Conservation (phyloP, 2,329 filamentous ascomycete species). For the Gaeumannomyces tritici region DNA sequence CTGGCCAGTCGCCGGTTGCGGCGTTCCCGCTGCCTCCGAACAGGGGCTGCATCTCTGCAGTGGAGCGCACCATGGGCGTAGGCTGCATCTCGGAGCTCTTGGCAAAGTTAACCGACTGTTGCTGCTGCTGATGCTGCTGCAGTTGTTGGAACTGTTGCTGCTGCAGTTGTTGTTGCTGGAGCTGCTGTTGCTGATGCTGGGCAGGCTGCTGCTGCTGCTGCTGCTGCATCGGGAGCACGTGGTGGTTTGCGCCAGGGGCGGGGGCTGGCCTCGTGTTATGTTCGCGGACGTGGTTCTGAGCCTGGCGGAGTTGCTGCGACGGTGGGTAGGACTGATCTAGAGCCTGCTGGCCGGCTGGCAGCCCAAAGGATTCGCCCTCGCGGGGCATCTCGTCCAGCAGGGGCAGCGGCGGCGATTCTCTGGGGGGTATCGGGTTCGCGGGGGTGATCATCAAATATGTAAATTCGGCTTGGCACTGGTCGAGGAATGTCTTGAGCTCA, state of each 20-base stretch:
- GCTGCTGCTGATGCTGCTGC: slow-evolving; percentile 14
- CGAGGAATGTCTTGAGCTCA: slow-evolving; percentile 51
- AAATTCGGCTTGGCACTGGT: slow-evolving; percentile 56
- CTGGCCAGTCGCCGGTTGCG: slow-evolving; percentile 19
- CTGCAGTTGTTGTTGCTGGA: slow-evolving; percentile 33
- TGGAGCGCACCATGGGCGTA: slow-evolving; percentile 41
- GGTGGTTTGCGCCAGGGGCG: slow-evolving; percentile 41
- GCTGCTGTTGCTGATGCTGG: background rate
- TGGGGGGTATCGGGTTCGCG: slow-evolving; percentile 55
- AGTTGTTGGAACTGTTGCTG: slow-evolving; percentile 30
- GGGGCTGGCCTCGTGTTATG: slow-evolving; percentile 42
- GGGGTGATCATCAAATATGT: slow-evolving; percentile 60
- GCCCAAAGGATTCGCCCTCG: slow-evolving; percentile 41
- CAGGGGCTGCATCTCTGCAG: slow-evolving; percentile 31
- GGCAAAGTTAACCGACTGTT: slow-evolving; percentile 3
- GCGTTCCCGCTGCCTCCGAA: slow-evolving; percentile 19
- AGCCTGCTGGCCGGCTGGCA: slow-evolving; percentile 30
- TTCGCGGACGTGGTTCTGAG: slow-evolving; percentile 47
- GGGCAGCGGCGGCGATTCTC: slow-evolving; percentile 49
- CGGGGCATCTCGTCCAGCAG: slow-evolving; percentile 46
- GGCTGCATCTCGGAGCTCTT: slow-evolving; percentile 30
- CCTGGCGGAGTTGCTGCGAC: slow-evolving; percentile 9
- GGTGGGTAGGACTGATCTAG: slow-evolving; percentile 15
- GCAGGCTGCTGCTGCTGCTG: slow-evolving; percentile 15
- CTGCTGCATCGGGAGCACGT: slow-evolving; percentile 33